phyloP scores from a whole-genome alignment of 306 rosid species.

The Datisca glomerata region DNA sequence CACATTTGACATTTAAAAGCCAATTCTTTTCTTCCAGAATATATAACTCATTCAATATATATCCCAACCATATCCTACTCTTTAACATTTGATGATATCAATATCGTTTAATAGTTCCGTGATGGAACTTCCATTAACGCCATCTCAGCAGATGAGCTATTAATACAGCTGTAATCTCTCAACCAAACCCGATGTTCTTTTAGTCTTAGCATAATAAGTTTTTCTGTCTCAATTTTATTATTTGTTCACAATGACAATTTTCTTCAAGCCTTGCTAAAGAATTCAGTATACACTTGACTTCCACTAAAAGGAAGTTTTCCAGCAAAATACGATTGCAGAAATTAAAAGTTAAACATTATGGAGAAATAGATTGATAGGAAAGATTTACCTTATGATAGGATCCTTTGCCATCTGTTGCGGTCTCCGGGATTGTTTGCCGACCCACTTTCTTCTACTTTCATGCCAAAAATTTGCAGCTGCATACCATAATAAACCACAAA shows the following conservation, averaged over 20 bases:
- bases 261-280: too few species aligned
- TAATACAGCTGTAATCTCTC: background rate
- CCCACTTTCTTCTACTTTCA: slow-evolving; percentile 78
- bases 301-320: background rate
- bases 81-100: too few species aligned
- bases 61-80: too few species aligned
- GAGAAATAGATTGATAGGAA: background rate
- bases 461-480: slow-evolving; percentile 82
- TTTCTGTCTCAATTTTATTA: background rate
- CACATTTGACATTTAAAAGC: too few species aligned
- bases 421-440: slow-evolving; percentile 49
- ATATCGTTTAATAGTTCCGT: too few species aligned
- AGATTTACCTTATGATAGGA: slow-evolving; percentile 64
- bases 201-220: background rate
- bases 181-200: background rate
- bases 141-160: too few species aligned
- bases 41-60: too few species aligned
- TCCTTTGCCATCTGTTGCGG: slow-evolving; percentile 53
- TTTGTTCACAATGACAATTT: background rate
- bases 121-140: too few species aligned
- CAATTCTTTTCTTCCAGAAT: too few species aligned
- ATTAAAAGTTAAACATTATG: background rate
- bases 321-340: background rate
- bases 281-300: too few species aligned
- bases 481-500: too few species aligned